Conservation (phyloP, 768 basidiomycete genomes). For the Hypholoma fasciculare region DNA sequence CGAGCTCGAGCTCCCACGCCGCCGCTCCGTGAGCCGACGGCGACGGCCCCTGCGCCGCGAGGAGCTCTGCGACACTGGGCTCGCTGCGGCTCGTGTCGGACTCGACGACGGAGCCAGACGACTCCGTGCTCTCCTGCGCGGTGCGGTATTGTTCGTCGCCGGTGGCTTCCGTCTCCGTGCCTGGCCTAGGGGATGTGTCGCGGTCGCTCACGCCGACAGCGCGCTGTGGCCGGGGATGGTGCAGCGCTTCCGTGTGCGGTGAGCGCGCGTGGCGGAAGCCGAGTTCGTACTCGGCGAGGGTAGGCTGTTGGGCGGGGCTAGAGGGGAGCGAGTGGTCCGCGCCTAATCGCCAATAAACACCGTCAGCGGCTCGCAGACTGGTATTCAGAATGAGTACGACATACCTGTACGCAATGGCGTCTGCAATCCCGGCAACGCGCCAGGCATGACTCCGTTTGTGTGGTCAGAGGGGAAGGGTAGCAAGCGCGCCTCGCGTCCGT, state of each 20-base stretch:
- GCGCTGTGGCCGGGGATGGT: slow-evolving; percentile 24
- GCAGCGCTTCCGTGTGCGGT: slow-evolving; percentile 19
- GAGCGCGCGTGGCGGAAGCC: slow-evolving; percentile 13
- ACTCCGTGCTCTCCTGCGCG: neutral
- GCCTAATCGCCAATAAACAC: neutral
- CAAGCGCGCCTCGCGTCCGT: slow-evolving; percentile 23
- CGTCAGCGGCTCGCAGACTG: neutral
- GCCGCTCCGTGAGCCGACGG: slow-evolving; percentile 19
- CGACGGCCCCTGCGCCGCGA: slow-evolving; percentile 1
- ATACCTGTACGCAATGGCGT: slow-evolving; percentile 10
- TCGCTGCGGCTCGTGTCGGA: neutral
- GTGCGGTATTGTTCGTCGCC: neutral
- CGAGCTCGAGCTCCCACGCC: slow-evolving; percentile 29
- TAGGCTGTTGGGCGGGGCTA: slow-evolving; percentile 5
- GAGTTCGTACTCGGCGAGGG: slow-evolving; percentile 16
- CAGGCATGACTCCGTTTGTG: neutral
- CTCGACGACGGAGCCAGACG: neutral
- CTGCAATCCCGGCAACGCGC: neutral
- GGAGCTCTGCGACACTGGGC: slow-evolving; percentile 21
- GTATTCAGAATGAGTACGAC: neutral
- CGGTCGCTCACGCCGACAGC: slow-evolving; percentile 16
- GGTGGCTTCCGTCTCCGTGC: slow-evolving; percentile 2
- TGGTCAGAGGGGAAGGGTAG: slow-evolving; percentile 22
- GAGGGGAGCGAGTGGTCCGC: slow-evolving; percentile 13
- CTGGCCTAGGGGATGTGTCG: neutral